phyloP scores from a whole-genome alignment of 139 green algal species.

The Auxenochlorella pyrenoidosa region DNA sequence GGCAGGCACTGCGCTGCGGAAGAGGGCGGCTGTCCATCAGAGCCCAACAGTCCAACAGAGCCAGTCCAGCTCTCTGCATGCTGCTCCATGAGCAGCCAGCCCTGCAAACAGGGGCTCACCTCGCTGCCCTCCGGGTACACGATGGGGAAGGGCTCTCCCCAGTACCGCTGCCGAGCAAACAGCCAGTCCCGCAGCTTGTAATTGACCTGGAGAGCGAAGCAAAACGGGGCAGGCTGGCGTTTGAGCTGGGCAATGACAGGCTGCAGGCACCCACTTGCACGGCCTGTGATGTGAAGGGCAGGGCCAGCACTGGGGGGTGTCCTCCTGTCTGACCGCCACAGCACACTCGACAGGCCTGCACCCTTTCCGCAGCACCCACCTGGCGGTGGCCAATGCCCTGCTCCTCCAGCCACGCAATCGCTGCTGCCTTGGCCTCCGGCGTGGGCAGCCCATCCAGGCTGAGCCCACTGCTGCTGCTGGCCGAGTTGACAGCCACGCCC shows the following conservation, averaged over 20 bases:
- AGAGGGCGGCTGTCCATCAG: no score
- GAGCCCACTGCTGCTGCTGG: constrained; percentile 57
- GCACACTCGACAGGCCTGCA: neutral
- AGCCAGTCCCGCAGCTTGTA: constrained; percentile 99
- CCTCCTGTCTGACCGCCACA: no score
- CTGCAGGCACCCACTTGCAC: no score
- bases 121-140: constrained; percentile 73
- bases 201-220: constrained; percentile 81
- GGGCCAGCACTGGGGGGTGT: no score
- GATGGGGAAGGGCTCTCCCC: constrained; percentile 99
- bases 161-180: constrained; percentile 98
- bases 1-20: no score
- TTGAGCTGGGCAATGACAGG: no score
- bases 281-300: no score
- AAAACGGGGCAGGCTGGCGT: no score
- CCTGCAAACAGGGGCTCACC: no score
- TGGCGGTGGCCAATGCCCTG: constrained; percentile 42
- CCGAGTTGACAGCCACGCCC: constrained; percentile 73
- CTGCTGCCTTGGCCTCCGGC: constrained; percentile 47
- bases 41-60: no score
- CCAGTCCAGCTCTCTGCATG: no score
- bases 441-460: constrained; percentile 78
- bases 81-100: no score
- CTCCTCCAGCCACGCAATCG: constrained; percentile 67
- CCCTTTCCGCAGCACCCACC: neutral